Base-by-base conservation (phyloP, 768 basidiomycete species). In the Suillus variegatus region DNA sequence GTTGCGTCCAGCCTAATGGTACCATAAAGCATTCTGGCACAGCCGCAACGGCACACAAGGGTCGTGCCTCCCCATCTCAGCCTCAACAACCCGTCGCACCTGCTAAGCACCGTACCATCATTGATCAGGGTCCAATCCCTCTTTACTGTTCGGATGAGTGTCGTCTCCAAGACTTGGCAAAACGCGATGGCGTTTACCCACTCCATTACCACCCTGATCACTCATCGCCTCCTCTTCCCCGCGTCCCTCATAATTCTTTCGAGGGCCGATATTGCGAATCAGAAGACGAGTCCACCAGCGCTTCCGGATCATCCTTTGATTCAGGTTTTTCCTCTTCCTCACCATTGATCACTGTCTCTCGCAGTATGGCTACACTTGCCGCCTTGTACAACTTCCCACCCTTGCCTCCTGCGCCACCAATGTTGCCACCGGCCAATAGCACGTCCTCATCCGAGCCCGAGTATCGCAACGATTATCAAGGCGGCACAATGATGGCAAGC, bases 401-500 rank as follows among this genome's bases (percentile, higher is more conserved):
- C 20, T 75, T 86, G 0, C 88, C 88, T 0, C 84, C 85, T 0
- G 81, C 85, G 0, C 79, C 85, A 8, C 83, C 83, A 10, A 76
- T 82, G 47, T 32, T 77, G 64, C 73, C 74, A 52, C 54, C 64
- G 12, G 61, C 62, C 18, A 70, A 72, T 20, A 64, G 69, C 36
- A 35, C 65, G 3, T 65, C 70, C 7, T 4, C 68, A 49, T 79
- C 67, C 65, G 80, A 62, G 43, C 76, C 57, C 61, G 67, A 77
- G 61, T 70, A 71, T 62, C 70, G 75, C 62, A 79, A 79, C 32
- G 80, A 85, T 49, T 89, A 83, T 72, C 81, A 79, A 67, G 80
- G 81, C 46, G 90, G 90, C 46, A 78, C 89, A 76, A 90, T 91
- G 83, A 90, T 91, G 89, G 85, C 88, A 3, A 83, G 81, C 36